Evolutionary conservation across 2,329 filamentous ascomycete species (phyloP).

Genomic region (Pezicula neosporulosa): DNA sequence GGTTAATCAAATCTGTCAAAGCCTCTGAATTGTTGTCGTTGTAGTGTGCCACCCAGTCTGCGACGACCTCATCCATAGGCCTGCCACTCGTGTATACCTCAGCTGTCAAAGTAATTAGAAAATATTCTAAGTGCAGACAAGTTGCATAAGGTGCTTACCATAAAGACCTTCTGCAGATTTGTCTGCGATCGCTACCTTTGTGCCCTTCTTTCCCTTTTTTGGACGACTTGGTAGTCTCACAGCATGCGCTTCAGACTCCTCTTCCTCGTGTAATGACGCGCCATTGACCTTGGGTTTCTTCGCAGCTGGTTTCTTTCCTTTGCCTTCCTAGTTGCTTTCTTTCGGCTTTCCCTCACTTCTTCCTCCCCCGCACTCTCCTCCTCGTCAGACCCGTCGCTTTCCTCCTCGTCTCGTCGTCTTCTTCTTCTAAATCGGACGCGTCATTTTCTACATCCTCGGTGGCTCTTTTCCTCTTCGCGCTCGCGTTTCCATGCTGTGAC

Average conservation of each 20-base stretch:
- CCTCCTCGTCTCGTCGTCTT: conserved; percentile 40
- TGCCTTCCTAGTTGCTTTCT: conserved; percentile 29
- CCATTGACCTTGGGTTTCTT: conserved; percentile 66
- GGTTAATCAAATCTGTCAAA: conserved; percentile 62
- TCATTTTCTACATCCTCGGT: conserved; percentile 42
- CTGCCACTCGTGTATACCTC: conserved; percentile 62
- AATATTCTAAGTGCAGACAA: conserved; percentile 20
- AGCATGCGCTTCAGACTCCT: conserved; percentile 45
- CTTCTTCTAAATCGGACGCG: conserved; percentile 44
- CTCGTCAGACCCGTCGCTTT: conserved; percentile 34
- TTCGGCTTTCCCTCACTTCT: conserved; percentile 35
- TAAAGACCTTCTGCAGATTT: conserved; percentile 22
- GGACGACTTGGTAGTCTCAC: conserved; percentile 29
- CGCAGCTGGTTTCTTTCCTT: conserved; percentile 53
- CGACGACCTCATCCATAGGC: conserved; percentile 51
- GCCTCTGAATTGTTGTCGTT: conserved; percentile 49
- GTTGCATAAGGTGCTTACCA: conserved; percentile 16
- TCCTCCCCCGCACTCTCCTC: conserved; percentile 43
- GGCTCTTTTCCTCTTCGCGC: conserved; percentile 55
- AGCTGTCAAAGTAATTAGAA: conserved; percentile 35
- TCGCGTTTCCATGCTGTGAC: conserved; percentile 33
- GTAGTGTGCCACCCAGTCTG: conserved; percentile 58
- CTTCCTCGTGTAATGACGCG: conserved; percentile 39
- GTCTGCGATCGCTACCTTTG: conserved; percentile 43
- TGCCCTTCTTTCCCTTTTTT: conserved; percentile 28